phyloP scores from a whole-genome alignment of 2,329 filamentous ascomycete species.

The Aspergillus fijiensis region DNA sequence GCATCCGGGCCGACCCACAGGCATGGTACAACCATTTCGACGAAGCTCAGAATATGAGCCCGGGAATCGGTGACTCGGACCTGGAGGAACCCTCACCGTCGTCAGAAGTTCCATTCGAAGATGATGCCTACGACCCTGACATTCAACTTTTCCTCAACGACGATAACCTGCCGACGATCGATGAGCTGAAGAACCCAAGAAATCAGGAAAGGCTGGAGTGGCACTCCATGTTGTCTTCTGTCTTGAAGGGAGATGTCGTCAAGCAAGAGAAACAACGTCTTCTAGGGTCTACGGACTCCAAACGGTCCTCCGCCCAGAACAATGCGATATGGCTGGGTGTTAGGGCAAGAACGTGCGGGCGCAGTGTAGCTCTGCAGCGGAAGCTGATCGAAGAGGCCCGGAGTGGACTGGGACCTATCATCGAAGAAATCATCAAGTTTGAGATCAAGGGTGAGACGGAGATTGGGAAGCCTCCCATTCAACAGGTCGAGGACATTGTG shows the following conservation, averaged over 20 bases:
- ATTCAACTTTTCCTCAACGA: constrained; percentile 91
- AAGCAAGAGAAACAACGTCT: constrained; percentile 96
- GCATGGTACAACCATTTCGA: constrained; percentile 65
- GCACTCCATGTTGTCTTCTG: constrained; percentile 96
- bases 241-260: constrained; percentile 93
- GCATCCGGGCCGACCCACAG: constrained; percentile 76
- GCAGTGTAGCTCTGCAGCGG: constrained; percentile 78
- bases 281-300: constrained; percentile 76
- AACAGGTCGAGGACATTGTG: constrained; percentile 88
- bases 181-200: constrained; percentile 83
- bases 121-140: constrained; percentile 84
- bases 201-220: constrained; percentile 92
- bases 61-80: constrained; percentile 74
- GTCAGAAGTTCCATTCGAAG: constrained; percentile 77
- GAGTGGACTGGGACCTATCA: constrained; percentile 65
- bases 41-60: constrained; percentile 66
- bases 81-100: constrained; percentile 88
- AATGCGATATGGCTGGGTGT: constrained; percentile 85
- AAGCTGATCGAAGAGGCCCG: constrained; percentile 86
- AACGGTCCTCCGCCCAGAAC: constrained; percentile 66
- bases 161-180: constrained; percentile 80
- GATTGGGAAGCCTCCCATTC: constrained; percentile 79
- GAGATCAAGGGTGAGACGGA: constrained; percentile 92
- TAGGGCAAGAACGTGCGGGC: constrained; percentile 77
- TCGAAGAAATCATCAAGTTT: constrained; percentile 90